These are phyloP conservation scores for Mallotus repandus DNA, from an alignment of 441 rosid genomes.

Conservation along the genomic window DNA sequence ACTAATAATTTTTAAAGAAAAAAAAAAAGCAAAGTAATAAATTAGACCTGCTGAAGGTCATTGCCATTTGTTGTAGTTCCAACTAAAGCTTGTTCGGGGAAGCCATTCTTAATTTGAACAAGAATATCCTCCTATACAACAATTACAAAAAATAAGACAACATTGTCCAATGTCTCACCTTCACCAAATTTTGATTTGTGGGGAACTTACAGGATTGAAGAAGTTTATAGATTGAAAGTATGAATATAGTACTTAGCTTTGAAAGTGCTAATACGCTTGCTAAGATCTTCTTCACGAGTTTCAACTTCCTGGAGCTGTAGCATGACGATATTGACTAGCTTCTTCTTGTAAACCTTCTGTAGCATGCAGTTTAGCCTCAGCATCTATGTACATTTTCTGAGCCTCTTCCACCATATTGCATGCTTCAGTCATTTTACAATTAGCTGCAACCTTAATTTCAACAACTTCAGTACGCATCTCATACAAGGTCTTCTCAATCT, in stretches of 20 bases:
- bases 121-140: slow-evolving; percentile 57
- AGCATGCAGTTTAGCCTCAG: slow-evolving; percentile 59
- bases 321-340: slow-evolving; percentile 57
- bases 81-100: too few species aligned
- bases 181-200: slow-evolving; percentile 14
- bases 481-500: slow-evolving; percentile 92
- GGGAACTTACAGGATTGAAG: slow-evolving; percentile 50
- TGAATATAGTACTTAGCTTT: slow-evolving; percentile 42
- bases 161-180: neutral
- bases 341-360: slow-evolving; percentile 74
- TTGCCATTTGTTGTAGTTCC: too few species aligned
- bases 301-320: slow-evolving; percentile 79
- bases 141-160: slow-evolving; percentile 26
- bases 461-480: slow-evolving; percentile 96
- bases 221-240: neutral
- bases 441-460: slow-evolving; percentile 82
- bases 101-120: slow-evolving; percentile 16
- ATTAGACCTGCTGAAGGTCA: too few species aligned
- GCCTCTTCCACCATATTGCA: slow-evolving; percentile 62
- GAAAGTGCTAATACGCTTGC: slow-evolving; percentile 53
- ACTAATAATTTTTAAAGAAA: too few species aligned
- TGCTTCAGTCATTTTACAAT: slow-evolving; percentile 62
- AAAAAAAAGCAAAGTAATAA: too few species aligned
- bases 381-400: slow-evolving; percentile 60
- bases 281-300: slow-evolving; percentile 76